Evolutionary conservation across 805 yeast species (phyloP), one percentile per base, ranked within the genome.

Genomic region (Scheffersomyces stipitis): DNA sequence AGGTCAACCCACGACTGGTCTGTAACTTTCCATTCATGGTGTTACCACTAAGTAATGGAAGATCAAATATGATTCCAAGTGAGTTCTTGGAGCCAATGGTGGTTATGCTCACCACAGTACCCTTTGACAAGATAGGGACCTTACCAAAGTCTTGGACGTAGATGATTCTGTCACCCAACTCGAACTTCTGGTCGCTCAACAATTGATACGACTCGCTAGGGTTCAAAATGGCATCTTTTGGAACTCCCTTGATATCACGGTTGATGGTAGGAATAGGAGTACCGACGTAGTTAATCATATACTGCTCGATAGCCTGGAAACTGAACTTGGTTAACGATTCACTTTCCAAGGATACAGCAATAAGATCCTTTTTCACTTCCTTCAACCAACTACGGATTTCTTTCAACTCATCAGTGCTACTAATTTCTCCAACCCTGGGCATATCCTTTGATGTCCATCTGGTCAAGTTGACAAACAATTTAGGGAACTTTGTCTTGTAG

Each of bases 141-240:
- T 86, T 88, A 34, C 98, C 98, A 16, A 86, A 80, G 49, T 82
- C 86, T 49, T 84, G 83, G 15, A 88, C 85, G 48, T 86, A 89
- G 16, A 86, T 75, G 20, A 93, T 87, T 42, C 99, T 77, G 54
- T 93, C 97, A 51, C 99, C 99, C 15, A 93, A 70, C 18, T 76
- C 73, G 56, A 93, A 93, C 31, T 71, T 64, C 66, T 93, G 99
- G 28, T 74, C 72, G 38, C 83, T 76, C 47, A 93, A 71, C 45
- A 80, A 70, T 51, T 83, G 81, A 54, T 76, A 77, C 0, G 96
- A 86, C 27, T 74, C 78, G 20, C 76, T 62, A 5, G 96, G 91
- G 48, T 84, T 80, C 41, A 93, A 67, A 18, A 93, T 73, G 0
- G 97, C 96, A 28, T 76, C 80, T 38, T 83, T 76, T 34, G 97